Percentiles rank a stretch among this genome's conserved stretches.
phyloP scores from a whole-genome alignment of 1,284 basidiomycete species.

The Dichomitus squalens region DNA sequence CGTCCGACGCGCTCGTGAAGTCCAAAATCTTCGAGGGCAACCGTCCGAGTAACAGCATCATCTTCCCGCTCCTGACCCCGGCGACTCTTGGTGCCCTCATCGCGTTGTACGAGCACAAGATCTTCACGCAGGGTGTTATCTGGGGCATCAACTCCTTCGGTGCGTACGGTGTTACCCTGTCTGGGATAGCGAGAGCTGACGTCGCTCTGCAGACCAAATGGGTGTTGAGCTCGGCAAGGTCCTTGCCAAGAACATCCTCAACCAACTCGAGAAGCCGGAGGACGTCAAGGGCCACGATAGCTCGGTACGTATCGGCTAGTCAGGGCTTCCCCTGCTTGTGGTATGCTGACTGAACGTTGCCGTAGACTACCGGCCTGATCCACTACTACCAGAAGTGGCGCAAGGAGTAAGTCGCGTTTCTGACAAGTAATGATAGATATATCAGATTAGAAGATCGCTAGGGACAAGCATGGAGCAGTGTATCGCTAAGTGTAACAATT shows the following conservation, averaged over 20 bases:
- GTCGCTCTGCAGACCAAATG: constrained; percentile 72
- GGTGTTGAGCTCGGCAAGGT: constrained; percentile 97
- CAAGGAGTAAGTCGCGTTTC: constrained; percentile 58
- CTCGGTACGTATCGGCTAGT: constrained; percentile 64
- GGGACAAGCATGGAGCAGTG: constrained; percentile 19
- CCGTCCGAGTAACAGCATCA: constrained; percentile 94
- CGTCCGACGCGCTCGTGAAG: constrained; percentile 88
- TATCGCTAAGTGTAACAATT: constrained; percentile 27
- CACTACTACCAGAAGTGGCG: constrained; percentile 92
- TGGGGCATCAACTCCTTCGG: constrained; percentile 99
- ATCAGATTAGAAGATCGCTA: not conserved
- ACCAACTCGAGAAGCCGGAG: constrained; percentile 80
- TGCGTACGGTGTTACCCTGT: constrained; percentile 34
- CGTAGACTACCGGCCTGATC: constrained; percentile 88
- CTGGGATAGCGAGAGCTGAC: constrained; percentile 1
- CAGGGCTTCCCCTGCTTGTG: not conserved
- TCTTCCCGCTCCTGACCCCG: constrained; percentile 93
- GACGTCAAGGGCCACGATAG: constrained; percentile 92
- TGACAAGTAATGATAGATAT: not conserved
- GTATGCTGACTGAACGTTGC: constrained; percentile 11
- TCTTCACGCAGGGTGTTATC: constrained; percentile 95
- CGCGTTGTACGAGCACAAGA: constrained; percentile 98
- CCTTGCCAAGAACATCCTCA: constrained; percentile 93
- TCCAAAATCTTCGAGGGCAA: constrained; percentile 99
- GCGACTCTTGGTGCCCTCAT: constrained; percentile 86